phyloP scores from a whole-genome alignment of 2,329 filamentous ascomycete species.

The Sporothrix sp. region DNA sequence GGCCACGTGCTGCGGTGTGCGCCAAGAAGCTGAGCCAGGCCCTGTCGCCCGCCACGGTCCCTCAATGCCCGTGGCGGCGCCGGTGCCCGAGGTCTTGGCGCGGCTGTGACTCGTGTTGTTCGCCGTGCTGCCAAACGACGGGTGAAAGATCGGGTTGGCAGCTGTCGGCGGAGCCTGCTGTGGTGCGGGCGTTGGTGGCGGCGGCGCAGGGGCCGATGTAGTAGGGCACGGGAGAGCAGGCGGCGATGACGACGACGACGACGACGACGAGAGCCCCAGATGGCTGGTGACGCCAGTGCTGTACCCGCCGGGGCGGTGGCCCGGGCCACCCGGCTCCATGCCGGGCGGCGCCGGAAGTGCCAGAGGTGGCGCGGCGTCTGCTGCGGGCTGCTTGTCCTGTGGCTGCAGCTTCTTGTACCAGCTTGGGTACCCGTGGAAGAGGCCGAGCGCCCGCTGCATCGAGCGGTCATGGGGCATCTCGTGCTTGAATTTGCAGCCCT shows the following conservation, averaged over 20 bases:
- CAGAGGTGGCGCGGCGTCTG: background rate
- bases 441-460: constrained; percentile 59
- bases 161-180: background rate
- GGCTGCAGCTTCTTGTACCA: constrained; percentile 49
- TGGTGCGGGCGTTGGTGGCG: background rate
- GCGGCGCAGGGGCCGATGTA: background rate
- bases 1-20: background rate
- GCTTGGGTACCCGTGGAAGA: constrained; percentile 52
- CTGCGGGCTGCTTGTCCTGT: no score
- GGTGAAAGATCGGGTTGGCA: background rate
- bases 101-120: background rate
- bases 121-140: background rate
- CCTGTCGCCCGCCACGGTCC: background rate
- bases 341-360: background rate
- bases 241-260: no score
- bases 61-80: background rate
- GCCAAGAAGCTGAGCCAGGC: background rate
- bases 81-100: background rate
- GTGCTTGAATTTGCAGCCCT: constrained; percentile 83
- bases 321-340: background rate
- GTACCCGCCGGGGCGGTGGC: no score
- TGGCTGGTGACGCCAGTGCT: no score
- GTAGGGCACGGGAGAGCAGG: no score
- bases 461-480: constrained; percentile 67
- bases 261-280: no score